These are phyloP conservation scores for Stachybotrys chartarum DNA, from an alignment of 2,329 filamentous ascomycete genomes.

Conservation along the genomic window DNA sequence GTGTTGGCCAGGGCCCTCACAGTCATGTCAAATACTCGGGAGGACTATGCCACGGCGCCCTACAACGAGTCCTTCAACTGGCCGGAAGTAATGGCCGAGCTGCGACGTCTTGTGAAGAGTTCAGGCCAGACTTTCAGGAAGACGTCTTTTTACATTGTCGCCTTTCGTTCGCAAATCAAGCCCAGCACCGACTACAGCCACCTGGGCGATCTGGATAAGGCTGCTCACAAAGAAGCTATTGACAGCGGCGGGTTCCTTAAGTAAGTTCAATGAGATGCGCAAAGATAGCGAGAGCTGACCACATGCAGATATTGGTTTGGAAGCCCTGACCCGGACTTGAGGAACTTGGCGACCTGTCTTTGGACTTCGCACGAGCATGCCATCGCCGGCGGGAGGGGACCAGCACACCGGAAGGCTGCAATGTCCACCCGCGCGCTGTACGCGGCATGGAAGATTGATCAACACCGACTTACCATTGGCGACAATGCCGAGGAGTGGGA, in stretches of 20 bases:
- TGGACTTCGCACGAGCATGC: constrained; percentile 57
- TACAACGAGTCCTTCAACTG: constrained; percentile 78
- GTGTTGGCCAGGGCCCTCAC: constrained; percentile 68
- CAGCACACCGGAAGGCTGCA: constrained; percentile 58
- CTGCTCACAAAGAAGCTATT: constrained; percentile 73
- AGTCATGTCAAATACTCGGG: constrained; percentile 51
- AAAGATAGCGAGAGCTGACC: constrained; percentile 7
- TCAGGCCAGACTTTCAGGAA: constrained; percentile 48
- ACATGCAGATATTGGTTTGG: constrained; percentile 76
- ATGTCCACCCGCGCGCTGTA: constrained; percentile 56
- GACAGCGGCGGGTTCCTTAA: constrained; percentile 77
- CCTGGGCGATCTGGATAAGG: constrained; percentile 67
- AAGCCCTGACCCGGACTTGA: constrained; percentile 56
- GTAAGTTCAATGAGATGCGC: constrained; percentile 25
- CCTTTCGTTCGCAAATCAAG: constrained; percentile 70
- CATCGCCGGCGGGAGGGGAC: constrained; percentile 49
- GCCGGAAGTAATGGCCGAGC: constrained; percentile 49
- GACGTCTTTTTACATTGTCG: constrained; percentile 73
- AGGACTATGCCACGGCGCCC: constrained; percentile 68
- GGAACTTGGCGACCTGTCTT: constrained; percentile 76
- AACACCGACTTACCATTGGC: constrained; percentile 59
- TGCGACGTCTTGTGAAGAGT: constrained; percentile 43
- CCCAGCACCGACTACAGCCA: constrained; percentile 58
- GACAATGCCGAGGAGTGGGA: constrained; percentile 60
- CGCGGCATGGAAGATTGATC: constrained; percentile 63